Evolutionary conservation across 768 basidiomycete genomes (phyloP), one percentile per base, ranked within the genome.

Genomic region (Hygrocybe punicea): DNA sequence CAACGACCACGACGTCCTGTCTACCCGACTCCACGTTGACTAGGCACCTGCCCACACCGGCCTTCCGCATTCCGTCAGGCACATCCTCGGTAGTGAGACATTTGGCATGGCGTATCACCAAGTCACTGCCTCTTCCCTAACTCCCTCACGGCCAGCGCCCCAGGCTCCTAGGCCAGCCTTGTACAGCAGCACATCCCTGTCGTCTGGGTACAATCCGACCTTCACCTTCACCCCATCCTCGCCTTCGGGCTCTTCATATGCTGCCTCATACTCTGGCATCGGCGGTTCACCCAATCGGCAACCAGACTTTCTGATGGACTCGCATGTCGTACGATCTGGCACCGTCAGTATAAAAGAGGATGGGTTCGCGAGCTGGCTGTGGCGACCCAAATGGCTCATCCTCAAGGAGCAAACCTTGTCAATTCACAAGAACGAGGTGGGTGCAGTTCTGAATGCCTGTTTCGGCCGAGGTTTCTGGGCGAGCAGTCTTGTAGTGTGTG

Each of bases 361-460:
- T 50, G 91, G 93, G 1, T 85, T 98, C 60, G 85, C 89, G 2
- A 90, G 89, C 60, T 94, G 91, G 81, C 80, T 97, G 50, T 98
- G 95, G 86, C 84, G 88, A 69, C 83, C 89, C 66, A 90, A 92
- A 70, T 98, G 89, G 88, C 74, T 98, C 55, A 80, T 96, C 4
- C 78, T 99, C 60, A 89, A 84, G 65, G 92, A 93, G 49, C 81
- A 85, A 63, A 78, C 85, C 8, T 71, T 99, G 47, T 79, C 82
- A 17, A 83, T 98, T 56, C 91, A 93, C 68, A 98, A 94, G 78
- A 91, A 83, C 64, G 96, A 98, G 82, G 95, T 94, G 66, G 63
- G 90, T 68, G 6, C 36, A 17, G 17, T 8, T 29, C 29, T 14
- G 7, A 16, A 17, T 13, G 4, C 24, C 29, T 29, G 16, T 29